Evolutionary conservation across 1,284 basidiomycete species (phyloP), one percentile per base, ranked within the genome.

Genomic region (Crepidotus sp.): DNA sequence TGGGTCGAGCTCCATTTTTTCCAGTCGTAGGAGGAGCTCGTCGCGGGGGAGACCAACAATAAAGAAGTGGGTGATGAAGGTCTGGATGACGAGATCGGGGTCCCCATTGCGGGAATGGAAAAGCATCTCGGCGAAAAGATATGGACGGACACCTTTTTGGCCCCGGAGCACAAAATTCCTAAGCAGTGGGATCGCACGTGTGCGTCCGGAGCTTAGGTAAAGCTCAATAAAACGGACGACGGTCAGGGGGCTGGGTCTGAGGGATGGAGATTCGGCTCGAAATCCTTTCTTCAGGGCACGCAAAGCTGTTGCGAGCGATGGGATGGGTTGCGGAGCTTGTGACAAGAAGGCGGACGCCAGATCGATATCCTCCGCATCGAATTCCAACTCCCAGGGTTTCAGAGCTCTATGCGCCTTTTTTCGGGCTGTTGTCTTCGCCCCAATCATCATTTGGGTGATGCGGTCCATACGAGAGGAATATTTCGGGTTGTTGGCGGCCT

Each of bases 121-220:
- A 13, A 67, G 49, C 66, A 73, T 69, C 50, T 71, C 67, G 1
- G 64, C 64, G 34, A 65, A 60, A 14, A 66, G 37, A 40, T 65
- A 65, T n/a, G 54, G 49, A 14, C 55, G 46, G 8, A 53, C 52
- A 5, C 37, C 32, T 36, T 46, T 49, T 25, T 54, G 51, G 26
- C 44, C 38, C 7, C 56, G 56, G 35, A 61, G 47, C 4, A 57
- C 61, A n/a, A 57, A 55, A 19, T 57, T 55, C 26, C 65, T 59
- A 4, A 72, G 57, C 6, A 62, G 48, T 4, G 48, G 46, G 8
- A 70, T 53, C 0, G 62, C 67, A 7, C 47, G 51, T 4, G 53
- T 59, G 17, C 64, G 57, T 0, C 61, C 65, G 1, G 58, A 55
- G 5, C 53, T 48, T 2, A 60, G 46, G 40, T 68, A 71, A 0